These are phyloP conservation scores for Phellopilus nigrolimitatus DNA, from an alignment of 1,284 basidiomycete species.

Conservation along the genomic window DNA sequence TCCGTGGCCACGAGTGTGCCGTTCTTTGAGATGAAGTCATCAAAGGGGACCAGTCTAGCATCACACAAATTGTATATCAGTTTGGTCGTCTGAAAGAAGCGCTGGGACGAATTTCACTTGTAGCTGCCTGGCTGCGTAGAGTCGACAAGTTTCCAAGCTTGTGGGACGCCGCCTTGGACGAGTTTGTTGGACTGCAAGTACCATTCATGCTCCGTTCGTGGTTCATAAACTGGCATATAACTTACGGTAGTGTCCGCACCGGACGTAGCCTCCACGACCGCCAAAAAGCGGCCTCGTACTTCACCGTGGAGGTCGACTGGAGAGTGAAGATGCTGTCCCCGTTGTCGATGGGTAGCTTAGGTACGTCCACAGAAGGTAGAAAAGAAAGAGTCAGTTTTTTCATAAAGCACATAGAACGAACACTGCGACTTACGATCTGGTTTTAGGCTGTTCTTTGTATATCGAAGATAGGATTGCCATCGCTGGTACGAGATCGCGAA, in stretches of 20 bases:
- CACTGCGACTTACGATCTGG: slow-evolving; percentile 1
- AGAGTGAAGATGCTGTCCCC: slow-evolving; percentile 15
- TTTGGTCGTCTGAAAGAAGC: no score
- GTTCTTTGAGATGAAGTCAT: slow-evolving; percentile 5
- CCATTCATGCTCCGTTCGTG: neutral
- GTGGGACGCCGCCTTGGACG: slow-evolving; percentile 11
- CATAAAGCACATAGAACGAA: neutral
- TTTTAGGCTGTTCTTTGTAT: neutral
- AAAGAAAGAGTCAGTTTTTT: neutral
- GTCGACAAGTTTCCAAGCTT: slow-evolving; percentile 13
- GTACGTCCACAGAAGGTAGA: slow-evolving; percentile 10
- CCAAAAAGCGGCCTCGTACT: neutral
- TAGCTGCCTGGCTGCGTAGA: slow-evolving; percentile 2
- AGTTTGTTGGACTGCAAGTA: slow-evolving; percentile 10
- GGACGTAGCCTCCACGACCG: slow-evolving; percentile 12
- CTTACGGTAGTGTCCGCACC: slow-evolving; percentile 9
- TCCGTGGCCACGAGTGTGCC: slow-evolving; percentile 16
- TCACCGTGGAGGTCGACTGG: slow-evolving; percentile 6
- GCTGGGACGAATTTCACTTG: slow-evolving; percentile 14
- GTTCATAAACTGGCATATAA: neutral
- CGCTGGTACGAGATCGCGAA: neutral
- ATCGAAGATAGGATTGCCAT: slow-evolving; percentile 15
- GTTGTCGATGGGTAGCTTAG: slow-evolving; percentile 10
- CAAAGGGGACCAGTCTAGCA: slow-evolving; percentile 2
- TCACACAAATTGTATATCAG: neutral